phyloP scores from a whole-genome alignment of 371 early-diverging fungal genomes.

The Mortierella sp. region DNA sequence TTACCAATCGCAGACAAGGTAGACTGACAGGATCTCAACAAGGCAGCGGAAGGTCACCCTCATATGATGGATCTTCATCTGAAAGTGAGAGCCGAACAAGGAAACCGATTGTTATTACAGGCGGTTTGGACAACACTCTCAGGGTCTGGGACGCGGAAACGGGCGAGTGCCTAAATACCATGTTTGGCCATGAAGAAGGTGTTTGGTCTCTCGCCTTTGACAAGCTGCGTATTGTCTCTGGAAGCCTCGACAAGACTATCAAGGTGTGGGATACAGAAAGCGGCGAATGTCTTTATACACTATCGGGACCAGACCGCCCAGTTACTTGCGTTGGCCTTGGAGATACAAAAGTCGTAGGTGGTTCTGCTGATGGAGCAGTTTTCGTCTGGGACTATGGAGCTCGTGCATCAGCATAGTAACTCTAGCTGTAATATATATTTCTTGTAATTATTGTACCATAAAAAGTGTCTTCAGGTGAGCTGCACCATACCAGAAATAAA shows the following conservation, averaged over 20 bases:
- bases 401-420: background rate
- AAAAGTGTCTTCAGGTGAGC: no score
- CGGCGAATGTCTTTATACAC: constrained; percentile 84
- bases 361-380: constrained; percentile 85
- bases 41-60: constrained; percentile 10
- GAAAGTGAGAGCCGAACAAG: constrained; percentile 63
- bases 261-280: constrained; percentile 96
- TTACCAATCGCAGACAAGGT: constrained; percentile 27
- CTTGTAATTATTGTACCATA: no score
- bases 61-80: constrained; percentile 29
- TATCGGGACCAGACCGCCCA: constrained; percentile 76
- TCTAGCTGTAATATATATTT: no score
- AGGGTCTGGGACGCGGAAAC: constrained; percentile 87
- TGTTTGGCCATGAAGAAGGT: constrained; percentile 94
- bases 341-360: constrained; percentile 90
- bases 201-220: constrained; percentile 93
- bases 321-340: constrained; percentile 84
- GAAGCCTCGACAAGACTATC: constrained; percentile 89
- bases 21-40: constrained; percentile 11
- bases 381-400: constrained; percentile 83
- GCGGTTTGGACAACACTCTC: constrained; percentile 92
- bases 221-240: constrained; percentile 91
- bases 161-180: constrained; percentile 83
- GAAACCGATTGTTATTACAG: constrained; percentile 80
- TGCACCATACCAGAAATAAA: no score